Percentiles rank a stretch among this genome's conserved stretches.
phyloP scores from a whole-genome alignment of 2,329 filamentous ascomycete species.

The Penicillium vulpinum region DNA sequence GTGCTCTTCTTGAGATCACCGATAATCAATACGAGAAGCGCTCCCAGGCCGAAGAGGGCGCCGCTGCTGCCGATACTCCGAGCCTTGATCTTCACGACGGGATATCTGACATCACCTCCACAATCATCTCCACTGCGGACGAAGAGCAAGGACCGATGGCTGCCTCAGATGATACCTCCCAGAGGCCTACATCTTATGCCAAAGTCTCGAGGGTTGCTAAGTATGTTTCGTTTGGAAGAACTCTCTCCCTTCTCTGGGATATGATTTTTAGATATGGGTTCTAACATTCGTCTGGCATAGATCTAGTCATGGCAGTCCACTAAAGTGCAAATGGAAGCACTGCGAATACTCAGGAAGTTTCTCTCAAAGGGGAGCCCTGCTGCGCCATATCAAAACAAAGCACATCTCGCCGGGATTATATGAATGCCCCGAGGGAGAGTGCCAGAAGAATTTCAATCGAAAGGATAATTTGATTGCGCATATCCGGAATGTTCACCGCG shows the following conservation, averaged over 20 bases:
- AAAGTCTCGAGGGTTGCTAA: not conserved
- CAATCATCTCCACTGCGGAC: not conserved
- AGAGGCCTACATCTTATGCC: not conserved
- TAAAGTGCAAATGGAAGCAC: constrained; percentile 2
- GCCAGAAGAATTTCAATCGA: not conserved
- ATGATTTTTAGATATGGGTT: not conserved
- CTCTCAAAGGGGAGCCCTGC: not conserved
- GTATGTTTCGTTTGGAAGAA: not conserved
- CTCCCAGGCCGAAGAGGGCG: not conserved
- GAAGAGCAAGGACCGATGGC: not conserved
- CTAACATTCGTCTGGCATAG: not conserved
- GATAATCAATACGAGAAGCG: not conserved
- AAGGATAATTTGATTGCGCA: constrained; percentile 5
- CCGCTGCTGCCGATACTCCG: not conserved
- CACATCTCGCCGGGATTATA: not conserved
- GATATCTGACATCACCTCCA: not conserved
- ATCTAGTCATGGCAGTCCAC: not conserved
- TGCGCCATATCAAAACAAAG: constrained; percentile 3
- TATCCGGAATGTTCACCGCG: constrained; percentile 3
- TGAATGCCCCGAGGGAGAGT: not conserved
- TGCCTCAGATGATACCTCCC: too few relatives aligned
- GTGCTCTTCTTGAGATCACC: not conserved
- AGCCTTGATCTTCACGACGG: not conserved
- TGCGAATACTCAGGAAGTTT: constrained; percentile 2
- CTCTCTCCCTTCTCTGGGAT: not conserved